Conservation (phyloP, 148 eudicot genomes). For the Nepenthes gracilis region DNA sequence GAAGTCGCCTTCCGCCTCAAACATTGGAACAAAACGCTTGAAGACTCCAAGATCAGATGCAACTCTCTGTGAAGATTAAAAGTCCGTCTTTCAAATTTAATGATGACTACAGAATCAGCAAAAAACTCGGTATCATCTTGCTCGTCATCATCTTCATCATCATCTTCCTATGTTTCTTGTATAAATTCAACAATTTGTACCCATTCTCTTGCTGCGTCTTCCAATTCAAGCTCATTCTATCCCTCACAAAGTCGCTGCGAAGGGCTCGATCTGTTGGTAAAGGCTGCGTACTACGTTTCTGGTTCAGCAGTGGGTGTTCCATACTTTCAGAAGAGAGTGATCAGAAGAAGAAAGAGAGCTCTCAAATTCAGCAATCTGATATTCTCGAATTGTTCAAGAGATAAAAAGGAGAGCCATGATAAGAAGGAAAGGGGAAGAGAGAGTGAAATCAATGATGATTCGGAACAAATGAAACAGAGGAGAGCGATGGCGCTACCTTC, state of each 20-base stretch:
- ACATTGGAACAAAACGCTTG: no score
- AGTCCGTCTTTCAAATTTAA: no score
- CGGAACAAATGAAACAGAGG: constrained; percentile 7
- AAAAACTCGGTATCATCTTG: no score
- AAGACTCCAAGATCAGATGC: no score
- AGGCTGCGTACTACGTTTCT: constrained; percentile 41
- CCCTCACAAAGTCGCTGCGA: constrained; percentile 16
- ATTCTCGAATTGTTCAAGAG: neutral
- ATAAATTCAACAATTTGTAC: constrained; percentile 12
- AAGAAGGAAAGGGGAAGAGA: neutral
- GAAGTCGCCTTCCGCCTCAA: no score
- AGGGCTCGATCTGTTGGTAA: constrained; percentile 56
- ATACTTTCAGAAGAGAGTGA: constrained; percentile 41
- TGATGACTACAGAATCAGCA: no score
- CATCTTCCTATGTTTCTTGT: constrained; percentile 18
- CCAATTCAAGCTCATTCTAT: neutral
- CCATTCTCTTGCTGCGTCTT: constrained; percentile 4
- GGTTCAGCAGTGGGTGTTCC: constrained; percentile 42
- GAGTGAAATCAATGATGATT: neutral
- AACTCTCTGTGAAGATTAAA: no score
- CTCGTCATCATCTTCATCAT: constrained; percentile 11
- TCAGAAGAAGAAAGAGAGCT: constrained; percentile 24
- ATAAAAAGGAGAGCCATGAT: neutral
- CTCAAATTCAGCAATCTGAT: constrained; percentile 13
- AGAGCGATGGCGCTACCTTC: constrained; percentile 18